These are phyloP conservation scores for Perkinsus chesapeaki DNA, from an alignment of 169 alveolate genomes.

Conservation along the genomic window DNA sequence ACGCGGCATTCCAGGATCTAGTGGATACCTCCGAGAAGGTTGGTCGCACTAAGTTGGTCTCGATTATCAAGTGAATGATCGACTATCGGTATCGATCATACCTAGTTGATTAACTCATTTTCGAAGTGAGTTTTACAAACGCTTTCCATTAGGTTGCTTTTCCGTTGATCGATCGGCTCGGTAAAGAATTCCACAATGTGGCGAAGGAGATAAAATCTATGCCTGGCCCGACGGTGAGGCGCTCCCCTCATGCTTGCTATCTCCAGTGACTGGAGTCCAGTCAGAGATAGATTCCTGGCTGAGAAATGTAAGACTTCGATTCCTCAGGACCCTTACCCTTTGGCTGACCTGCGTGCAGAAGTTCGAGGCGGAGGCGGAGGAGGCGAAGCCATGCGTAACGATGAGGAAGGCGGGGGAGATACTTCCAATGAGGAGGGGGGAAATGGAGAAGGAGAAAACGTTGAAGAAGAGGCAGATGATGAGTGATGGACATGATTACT, in stretches of 20 bases:
- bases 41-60: too few relatives aligned
- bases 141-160: background rate
- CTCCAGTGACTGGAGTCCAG: too few relatives aligned
- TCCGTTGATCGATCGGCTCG: background rate
- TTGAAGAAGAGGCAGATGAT: background rate
- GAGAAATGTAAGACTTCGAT: background rate
- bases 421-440: background rate
- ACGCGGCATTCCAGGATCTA: background rate
- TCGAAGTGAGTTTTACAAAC: too few relatives aligned
- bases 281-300: too few relatives aligned
- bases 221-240: background rate
- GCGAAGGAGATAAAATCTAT: background rate
- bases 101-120: too few relatives aligned
- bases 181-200: background rate
- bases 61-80: too few relatives aligned
- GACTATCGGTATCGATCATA: too few relatives aligned
- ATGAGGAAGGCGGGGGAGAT: background rate
- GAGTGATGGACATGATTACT: background rate
- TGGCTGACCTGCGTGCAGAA: background rate
- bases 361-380: background rate
- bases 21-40: background rate
- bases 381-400: background rate
- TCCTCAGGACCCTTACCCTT: background rate
- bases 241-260: background rate
- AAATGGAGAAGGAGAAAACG: background rate